Evolutionary conservation across 2,329 filamentous ascomycete genomes (phyloP).

Genomic region (Ceratocystiopsis minuta): DNA sequence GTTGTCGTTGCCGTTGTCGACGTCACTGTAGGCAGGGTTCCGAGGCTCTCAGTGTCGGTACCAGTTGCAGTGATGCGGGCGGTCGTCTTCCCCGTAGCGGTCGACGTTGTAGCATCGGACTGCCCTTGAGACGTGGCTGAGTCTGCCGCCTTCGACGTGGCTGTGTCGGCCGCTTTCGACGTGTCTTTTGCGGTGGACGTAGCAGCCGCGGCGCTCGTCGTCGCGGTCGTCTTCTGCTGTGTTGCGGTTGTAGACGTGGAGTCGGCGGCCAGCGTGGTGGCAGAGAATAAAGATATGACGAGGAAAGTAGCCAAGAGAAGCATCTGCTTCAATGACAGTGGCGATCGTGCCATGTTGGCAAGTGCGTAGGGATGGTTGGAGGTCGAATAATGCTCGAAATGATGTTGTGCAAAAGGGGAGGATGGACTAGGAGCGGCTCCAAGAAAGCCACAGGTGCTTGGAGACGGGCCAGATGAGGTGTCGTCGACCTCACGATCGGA

Average conservation of each 20-base stretch:
- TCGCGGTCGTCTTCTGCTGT: constrained; percentile 1
- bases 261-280: constrained; percentile 13
- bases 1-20: constrained; percentile 8
- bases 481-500: no score
- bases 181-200: neutral
- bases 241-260: constrained; percentile 4
- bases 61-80: constrained; percentile 3
- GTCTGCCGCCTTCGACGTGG: constrained; percentile 10
- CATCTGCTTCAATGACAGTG: constrained; percentile 16
- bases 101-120: constrained; percentile 1
- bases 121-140: no score
- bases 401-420: neutral
- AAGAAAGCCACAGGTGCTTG: neutral
- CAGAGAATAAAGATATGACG: constrained; percentile 12
- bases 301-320: constrained; percentile 15
- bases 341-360: constrained; percentile 13
- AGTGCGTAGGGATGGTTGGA: neutral
- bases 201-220: constrained; percentile 2
- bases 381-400: neutral
- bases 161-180: constrained; percentile 1
- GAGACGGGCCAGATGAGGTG: no score
- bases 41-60: neutral
- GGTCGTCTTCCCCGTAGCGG: constrained; percentile 6
- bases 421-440: neutral
- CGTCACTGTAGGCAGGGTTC: constrained; percentile 9